These are phyloP conservation scores for Kazachstania sp. DNA, from an alignment of 1,139 yeast genomes.

Conservation along the genomic window DNA sequence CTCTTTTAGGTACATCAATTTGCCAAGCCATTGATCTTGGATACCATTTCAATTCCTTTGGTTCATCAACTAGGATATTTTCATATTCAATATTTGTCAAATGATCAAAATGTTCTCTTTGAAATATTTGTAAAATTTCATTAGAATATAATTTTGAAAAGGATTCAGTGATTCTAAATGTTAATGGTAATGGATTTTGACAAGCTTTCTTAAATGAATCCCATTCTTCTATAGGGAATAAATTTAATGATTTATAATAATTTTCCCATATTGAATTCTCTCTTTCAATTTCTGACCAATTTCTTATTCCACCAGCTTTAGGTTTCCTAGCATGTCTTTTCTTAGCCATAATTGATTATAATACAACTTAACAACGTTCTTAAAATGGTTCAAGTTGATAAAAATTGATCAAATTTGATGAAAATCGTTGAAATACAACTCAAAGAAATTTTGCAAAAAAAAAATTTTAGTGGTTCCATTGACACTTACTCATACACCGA, in stretches of 20 bases:
- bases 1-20: conserved; percentile 81
- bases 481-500: background rate
- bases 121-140: conserved; percentile 54
- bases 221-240: conserved; percentile 62
- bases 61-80: conserved; percentile 44
- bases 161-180: conserved; percentile 83
- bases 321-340: conserved; percentile 27
- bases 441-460: conserved; percentile 13
- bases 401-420: no score
- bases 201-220: conserved; percentile 67
- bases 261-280: conserved; percentile 83
- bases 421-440: conserved; percentile 1
- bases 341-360: conserved; percentile 26
- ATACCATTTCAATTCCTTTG: conserved; percentile 69
- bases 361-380: no score
- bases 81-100: conserved; percentile 37
- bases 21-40: conserved; percentile 90
- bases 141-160: conserved; percentile 59
- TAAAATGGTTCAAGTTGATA: no score
- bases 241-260: conserved; percentile 63
- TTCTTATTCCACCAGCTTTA: conserved; percentile 19
- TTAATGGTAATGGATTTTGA: conserved; percentile 75
- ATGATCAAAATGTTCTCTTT: conserved; percentile 50
- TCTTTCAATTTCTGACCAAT: conserved; percentile 62
- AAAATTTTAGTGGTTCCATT: conserved; percentile 1